Base-by-base conservation (phyloP, 768 basidiomycete genomes). In the Leccinum arenicola region DNA sequence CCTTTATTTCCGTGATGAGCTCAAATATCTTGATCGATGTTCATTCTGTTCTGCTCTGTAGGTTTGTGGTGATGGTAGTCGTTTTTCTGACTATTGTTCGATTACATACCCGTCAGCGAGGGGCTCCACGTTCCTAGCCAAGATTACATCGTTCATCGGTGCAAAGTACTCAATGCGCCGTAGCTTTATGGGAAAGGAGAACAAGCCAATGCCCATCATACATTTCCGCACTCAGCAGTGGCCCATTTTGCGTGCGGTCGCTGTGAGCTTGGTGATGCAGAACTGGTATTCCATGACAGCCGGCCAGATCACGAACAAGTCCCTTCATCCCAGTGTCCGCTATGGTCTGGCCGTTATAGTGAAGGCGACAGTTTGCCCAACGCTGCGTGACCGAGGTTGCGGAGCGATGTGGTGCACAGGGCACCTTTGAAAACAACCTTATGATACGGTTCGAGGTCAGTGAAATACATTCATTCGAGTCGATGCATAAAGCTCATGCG, bases 351-450 rank as follows among this genome's bases (percentile, higher is more conserved):
- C 49, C 2, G 25, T 50, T 4, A 50, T 50, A 23, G 49, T 50
- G 25, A 50, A 50, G 8, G 9, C 49, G 14, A 50, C 49, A 6
- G 49, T 50, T 12, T 25, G 49, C 25, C 78, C 81, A 83, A 61
- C 73, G 80, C 17, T 81, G 78, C 60, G 73, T 78, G 9, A 71
- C 78, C 15, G 80, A 82, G 57, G 75, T 87, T 19, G 76, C 83
- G 6, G 86, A 88, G 61, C 77, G 86, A 14, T 86, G 83, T 59
- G 86, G 86, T 52, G 86, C 84, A 3, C 85, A 87, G 70, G 85
- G 86, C 4, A 80, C 83, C 0, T 87, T 86, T 57, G 85, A 83
- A 53, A 80, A 83, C 56, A 88, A 87, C 63, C 82, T 83, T 62
- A 80, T 87, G 75, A 77, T 80, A 4, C 75, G 75, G 47, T 77